Conservation (phyloP, 257 asterid genomes). For the Ocimum tenuiflorum region DNA sequence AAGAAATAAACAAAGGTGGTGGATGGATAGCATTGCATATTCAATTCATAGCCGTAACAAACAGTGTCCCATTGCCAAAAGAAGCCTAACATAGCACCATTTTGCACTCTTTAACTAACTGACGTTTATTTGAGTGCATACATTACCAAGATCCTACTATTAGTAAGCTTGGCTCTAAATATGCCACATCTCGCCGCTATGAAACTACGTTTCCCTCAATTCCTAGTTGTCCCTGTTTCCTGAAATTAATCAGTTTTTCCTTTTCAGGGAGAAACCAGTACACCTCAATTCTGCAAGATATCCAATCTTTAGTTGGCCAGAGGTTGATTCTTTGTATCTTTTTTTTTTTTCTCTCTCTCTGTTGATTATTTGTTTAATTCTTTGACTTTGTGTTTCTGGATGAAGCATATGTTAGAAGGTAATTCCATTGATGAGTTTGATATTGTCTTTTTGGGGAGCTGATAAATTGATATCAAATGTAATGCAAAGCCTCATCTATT, state of each 20-base stretch:
- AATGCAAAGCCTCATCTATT: neutral
- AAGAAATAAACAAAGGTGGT: neutral
- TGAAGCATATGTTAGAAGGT: neutral
- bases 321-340: slow-evolving; percentile 19
- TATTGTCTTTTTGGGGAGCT: no score
- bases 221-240: neutral
- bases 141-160: slow-evolving; percentile 1
- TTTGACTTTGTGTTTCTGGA: neutral
- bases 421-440: neutral
- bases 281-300: neutral
- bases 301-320: neutral
- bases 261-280: neutral
- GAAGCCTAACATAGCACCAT: slow-evolving; percentile 21
- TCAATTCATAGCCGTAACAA: slow-evolving; percentile 26
- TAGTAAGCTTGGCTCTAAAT: slow-evolving; percentile 5
- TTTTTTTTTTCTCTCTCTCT: neutral
- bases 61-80: slow-evolving; percentile 9
- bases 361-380: neutral
- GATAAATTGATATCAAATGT: neutral
- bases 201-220: neutral
- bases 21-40: slow-evolving; percentile 31
- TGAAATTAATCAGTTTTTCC: neutral
- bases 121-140: no score
- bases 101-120: no score
- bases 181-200: slow-evolving; percentile 14